These are phyloP conservation scores for baker's yeast (Saccharomyces cerevisiae) DNA, from an alignment of 805 yeast species.

Conservation along the genomic window DNA sequence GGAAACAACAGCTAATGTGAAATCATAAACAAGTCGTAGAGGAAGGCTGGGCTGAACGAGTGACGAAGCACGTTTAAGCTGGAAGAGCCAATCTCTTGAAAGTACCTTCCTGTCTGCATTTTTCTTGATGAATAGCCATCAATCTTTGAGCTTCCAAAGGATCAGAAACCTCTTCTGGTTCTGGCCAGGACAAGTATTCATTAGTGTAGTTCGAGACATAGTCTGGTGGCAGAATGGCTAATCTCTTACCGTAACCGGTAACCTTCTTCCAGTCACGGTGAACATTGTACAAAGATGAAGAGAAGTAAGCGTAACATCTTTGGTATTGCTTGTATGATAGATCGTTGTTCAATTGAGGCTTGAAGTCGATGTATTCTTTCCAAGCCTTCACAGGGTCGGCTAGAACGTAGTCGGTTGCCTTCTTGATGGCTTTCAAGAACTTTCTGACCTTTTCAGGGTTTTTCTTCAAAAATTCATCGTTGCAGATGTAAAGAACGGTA, in stretches of 20 bases:
- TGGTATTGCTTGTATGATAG: conserved; percentile 41
- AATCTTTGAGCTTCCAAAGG: conserved; percentile 41
- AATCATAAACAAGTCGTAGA: neutral
- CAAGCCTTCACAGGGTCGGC: conserved; percentile 39
- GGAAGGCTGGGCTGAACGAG: neutral
- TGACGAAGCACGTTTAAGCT: conserved; percentile 3
- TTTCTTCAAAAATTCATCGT: conserved; percentile 40
- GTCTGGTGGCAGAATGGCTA: conserved; percentile 43
- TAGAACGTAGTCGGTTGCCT: conserved; percentile 43
- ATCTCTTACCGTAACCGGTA: conserved; percentile 46
- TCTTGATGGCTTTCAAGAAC: conserved; percentile 42
- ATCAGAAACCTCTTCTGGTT: conserved; percentile 40
- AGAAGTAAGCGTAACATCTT: conserved; percentile 49
- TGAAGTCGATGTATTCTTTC: conserved; percentile 39
- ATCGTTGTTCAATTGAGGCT: conserved; percentile 38
- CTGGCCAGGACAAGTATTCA: conserved; percentile 42
- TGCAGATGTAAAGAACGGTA: conserved; percentile 45
- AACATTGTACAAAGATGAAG: conserved; percentile 42
- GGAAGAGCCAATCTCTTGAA: conserved; percentile 37
- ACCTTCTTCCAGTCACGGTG: conserved; percentile 52
- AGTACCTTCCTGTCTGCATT: conserved; percentile 41
- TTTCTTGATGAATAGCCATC: conserved; percentile 40
- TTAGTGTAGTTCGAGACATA: conserved; percentile 44
- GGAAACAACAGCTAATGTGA: neutral
- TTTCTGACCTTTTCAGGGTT: conserved; percentile 40